A percentile compares a stretch with the other conserved stretches of the same genome.
phyloP scores from a whole-genome alignment of 305 asterid genomes.

The Rubia tinctorum region DNA sequence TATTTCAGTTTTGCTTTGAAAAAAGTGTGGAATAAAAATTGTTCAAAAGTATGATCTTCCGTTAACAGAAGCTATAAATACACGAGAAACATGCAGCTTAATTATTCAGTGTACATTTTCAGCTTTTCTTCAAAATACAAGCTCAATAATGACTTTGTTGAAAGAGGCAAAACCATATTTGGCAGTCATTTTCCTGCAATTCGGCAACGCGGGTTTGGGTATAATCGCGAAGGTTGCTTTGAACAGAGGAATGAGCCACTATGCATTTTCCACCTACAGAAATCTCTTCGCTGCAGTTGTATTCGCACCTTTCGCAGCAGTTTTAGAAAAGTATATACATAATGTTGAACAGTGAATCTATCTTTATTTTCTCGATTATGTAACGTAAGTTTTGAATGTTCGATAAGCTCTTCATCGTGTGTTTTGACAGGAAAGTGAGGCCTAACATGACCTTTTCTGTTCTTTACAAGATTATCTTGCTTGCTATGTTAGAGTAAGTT shows the following conservation, averaged over 20 bases:
- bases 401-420: neutral
- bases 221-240: conserved; percentile 60
- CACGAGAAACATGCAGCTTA: neutral
- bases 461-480: conserved; percentile 47
- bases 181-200: conserved; percentile 49
- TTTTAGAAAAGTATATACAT: conserved; percentile 45
- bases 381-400: neutral
- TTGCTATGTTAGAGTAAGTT: conserved; percentile 57
- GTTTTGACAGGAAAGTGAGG: conserved; percentile 55
- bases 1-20: neutral
- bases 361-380: neutral
- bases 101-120: neutral
- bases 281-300: conserved; percentile 44
- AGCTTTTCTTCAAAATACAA: neutral
- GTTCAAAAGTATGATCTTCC: conserved; percentile 1
- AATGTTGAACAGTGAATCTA: neutral
- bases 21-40: neutral
- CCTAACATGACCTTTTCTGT: conserved; percentile 49
- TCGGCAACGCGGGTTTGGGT: conserved; percentile 58
- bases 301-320: conserved; percentile 58
- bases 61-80: conserved; percentile 1
- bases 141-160: conserved; percentile 10
- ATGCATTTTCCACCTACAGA: conserved; percentile 52
- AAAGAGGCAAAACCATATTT: conserved; percentile 43
- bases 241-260: conserved; percentile 60